Percentiles rank a stretch among this genome's conserved stretches.
Conservation (phyloP, 345 rosid species). For the Erysimum cheiranthoides region DNA sequence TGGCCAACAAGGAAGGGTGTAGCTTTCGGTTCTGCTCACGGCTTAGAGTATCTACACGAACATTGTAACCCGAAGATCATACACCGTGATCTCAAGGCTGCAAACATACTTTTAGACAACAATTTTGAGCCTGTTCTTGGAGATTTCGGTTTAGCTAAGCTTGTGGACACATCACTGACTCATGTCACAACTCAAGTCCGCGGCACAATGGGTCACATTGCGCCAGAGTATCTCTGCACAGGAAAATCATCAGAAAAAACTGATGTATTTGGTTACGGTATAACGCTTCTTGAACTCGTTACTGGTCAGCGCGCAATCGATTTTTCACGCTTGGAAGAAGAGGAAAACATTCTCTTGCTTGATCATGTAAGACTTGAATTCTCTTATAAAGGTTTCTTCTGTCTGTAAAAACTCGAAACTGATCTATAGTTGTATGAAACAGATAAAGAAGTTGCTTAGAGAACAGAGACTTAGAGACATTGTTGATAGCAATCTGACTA, state of each 20-base stretch:
- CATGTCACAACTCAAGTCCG: conserved; percentile 91
- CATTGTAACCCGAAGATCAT: conserved; percentile 87
- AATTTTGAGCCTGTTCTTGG: conserved; percentile 85
- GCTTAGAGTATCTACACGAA: conserved; percentile 86
- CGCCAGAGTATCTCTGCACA: conserved; percentile 87
- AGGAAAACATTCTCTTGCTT: conserved; percentile 87
- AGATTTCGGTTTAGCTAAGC: conserved; percentile 83
- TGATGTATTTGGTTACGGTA: conserved; percentile 90
- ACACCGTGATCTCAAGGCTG: conserved; percentile 91
- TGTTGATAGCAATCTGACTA: conserved; percentile 65
- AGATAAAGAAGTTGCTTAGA: conserved; percentile 76
- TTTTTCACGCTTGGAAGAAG: conserved; percentile 83
- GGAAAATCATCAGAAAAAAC: conserved; percentile 90
- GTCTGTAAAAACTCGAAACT: not conserved
- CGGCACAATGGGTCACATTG: conserved; percentile 95
- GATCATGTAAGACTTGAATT: conserved; percentile 71
- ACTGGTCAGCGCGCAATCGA: conserved; percentile 93
- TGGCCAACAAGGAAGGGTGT: conserved; percentile 84
- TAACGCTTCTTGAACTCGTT: conserved; percentile 87
- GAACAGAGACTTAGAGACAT: conserved; percentile 77
- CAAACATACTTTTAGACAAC: conserved; percentile 82
- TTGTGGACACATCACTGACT: conserved; percentile 67
- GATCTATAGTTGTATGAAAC: conserved; percentile 38
- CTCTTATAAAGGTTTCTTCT: not conserved
- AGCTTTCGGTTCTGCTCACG: conserved; percentile 85